Base-by-base conservation (phyloP, 176 grass and related monocot species). In the Dendrocalamus sinicus region DNA sequence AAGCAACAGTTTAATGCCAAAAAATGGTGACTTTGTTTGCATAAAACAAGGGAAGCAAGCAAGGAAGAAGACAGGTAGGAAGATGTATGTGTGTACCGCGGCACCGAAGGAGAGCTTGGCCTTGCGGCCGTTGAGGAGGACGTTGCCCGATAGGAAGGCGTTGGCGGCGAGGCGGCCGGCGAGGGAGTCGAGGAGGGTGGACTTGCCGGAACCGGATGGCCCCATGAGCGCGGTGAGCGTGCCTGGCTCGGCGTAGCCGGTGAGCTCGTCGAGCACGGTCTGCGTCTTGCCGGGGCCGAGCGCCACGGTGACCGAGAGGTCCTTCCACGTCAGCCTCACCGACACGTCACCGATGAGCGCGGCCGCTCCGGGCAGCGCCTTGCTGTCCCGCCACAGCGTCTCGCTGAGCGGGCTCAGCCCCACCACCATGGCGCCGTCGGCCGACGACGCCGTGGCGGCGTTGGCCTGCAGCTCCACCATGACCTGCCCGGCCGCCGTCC, bases 91-190 rank as follows among this genome's bases (percentile, higher is more conserved):
- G 6, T 16, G 52, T 88, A 99, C 97, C 82, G 97, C 97, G 75
- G 97, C 91, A 76, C 97, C 97, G 78, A 96, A 99, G 68, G 97
- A 99, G 37, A 99, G 92, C 83, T 99, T 99, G 86, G 89, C 78
- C 89, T 96, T 99, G 65, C 97, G 86, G 3, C 97, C 97, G 81
- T 99, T 99, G 85, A 99, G 90, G 76, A 99, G 91, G 26, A 99
- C 87, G 78, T 65, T 45, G 67, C 97, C 97, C 44, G 94, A 90
- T 81, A 93, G 94, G 87, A 99, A 99, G 8, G 92, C 97, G 83
- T 96, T 99, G 83, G 97, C 67, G 53, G 92, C 97, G 81, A 94
- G 97, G 63, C 97, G 94, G 35, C 92, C 84, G n/a, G 93, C 86
- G 54, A 99, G 97, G 16, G 97, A 89, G 85, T 99, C 97, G 58